These are phyloP conservation scores for Aphanomyces astaci DNA, from an alignment of 352 stramenopile genomes.

Conservation along the genomic window DNA sequence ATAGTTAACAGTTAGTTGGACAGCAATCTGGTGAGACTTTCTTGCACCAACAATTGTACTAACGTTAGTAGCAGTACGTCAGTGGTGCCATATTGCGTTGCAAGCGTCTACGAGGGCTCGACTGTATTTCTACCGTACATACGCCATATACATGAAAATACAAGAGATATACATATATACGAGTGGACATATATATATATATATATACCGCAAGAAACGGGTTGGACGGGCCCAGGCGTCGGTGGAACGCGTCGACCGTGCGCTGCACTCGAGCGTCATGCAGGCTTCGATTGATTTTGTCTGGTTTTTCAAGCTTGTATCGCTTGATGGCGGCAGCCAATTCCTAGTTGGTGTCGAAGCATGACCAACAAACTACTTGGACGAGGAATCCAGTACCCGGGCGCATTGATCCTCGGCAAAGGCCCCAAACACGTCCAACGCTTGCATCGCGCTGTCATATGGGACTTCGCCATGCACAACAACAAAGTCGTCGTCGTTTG, in stretches of 20 bases:
- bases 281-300: neutral
- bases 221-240: neutral
- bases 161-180: no score
- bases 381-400: neutral
- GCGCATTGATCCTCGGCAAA: conserved; percentile 4
- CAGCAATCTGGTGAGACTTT: no score
- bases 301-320: conserved; percentile 5
- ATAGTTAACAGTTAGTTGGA: no score
- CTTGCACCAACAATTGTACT: no score
- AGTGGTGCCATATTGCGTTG: neutral
- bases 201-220: neutral
- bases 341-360: conserved; percentile 3
- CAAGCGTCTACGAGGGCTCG: neutral
- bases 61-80: no score
- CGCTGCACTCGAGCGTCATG: neutral
- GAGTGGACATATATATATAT: no score
- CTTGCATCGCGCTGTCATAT: no score
- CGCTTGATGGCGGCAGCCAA: neutral
- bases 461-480: no score
- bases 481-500: neutral
- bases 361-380: neutral
- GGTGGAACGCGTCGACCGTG: neutral
- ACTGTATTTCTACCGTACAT: neutral
- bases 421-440: neutral
- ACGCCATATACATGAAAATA: no score